phyloP scores from a whole-genome alignment of 1,284 basidiomycete genomes.

The Irpex lacteus region DNA sequence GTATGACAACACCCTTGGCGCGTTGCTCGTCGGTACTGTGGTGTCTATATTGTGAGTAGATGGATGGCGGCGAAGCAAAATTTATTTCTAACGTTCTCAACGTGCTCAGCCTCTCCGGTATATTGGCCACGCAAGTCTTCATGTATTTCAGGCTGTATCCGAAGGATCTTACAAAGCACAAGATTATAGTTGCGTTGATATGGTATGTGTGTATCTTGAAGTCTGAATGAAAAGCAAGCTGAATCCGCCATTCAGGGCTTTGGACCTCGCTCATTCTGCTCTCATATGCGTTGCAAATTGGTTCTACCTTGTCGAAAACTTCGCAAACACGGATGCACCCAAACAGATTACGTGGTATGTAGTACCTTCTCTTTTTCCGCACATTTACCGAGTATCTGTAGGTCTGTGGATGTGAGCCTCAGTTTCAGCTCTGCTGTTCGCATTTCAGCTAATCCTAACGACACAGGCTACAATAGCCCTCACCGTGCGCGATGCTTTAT shows the following conservation, averaged over 20 bases:
- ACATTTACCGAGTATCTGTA: constrained; percentile 14
- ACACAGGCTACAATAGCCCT: constrained; percentile 25
- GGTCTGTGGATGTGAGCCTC: constrained; percentile 16
- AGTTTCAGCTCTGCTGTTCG: background rate
- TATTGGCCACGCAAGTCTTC: constrained; percentile 21
- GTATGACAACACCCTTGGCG: constrained; percentile 9
- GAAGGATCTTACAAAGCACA: constrained; percentile 9
- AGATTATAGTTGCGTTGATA: constrained; percentile 15
- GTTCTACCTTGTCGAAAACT: constrained; percentile 32
- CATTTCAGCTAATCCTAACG: background rate
- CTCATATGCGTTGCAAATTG: constrained; percentile 34
- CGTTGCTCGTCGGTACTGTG: constrained; percentile 9
- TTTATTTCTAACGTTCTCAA: background rate
- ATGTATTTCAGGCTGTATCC: constrained; percentile 19
- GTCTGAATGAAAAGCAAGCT: background rate
- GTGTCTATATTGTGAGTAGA: constrained; percentile 7
- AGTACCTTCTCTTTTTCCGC: constrained; percentile 11
- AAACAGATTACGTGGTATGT: constrained; percentile 30
- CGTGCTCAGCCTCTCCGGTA: constrained; percentile 18
- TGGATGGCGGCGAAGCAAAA: background rate
- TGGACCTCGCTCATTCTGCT: constrained; percentile 28
- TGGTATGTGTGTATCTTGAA: constrained; percentile 13
- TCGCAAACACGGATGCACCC: constrained; percentile 19
- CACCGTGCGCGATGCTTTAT: constrained; percentile 19
- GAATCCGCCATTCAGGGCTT: constrained; percentile 19